Evolutionary conservation across 202 grass and related monocot species (phyloP), one percentile per base, ranked within the genome.

Genomic region (Digitaria exilis): DNA sequence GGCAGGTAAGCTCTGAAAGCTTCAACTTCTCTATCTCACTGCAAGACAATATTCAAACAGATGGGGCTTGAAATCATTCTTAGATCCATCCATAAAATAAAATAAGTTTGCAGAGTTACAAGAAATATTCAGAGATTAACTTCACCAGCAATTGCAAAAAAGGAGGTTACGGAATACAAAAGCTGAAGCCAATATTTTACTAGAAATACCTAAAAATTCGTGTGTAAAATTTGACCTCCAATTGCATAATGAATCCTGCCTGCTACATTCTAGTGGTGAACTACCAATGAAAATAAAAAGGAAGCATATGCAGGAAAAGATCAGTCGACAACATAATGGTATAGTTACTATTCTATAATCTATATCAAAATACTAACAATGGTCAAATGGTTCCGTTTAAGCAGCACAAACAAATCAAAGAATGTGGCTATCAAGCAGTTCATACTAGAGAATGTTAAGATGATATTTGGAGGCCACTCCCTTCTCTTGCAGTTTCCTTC

Each of bases 21-120:
- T 99, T 99, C 91, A 99, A 80, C 81, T 99, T 99, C 81, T 99
- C 96, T 86, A 96, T 99, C 81, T 99, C 96, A 77, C 91, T 99
- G 87, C 84, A 91, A 56, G 51, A 73, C 22, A 81, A 80, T 4
- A 91, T 73, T 52, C 37, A 72, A 63, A 55, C 6, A 37, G 60
- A 71, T 39, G 5, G 24, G n/a, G 22, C 66, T 48, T 21, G 80
- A 21, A 69, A 77, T 18, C 30, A 81, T 51, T 46, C 15, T 37
- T 7, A 74, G 73, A 31, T 52, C 7, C 35, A 69, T 66, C 18
- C 8, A 45, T 16, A 75, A 65, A 57, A 44, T 16, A 65, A 64
- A 65, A 62, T 19, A 84, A 57, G 50, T 15, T 46, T 4, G 12
- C 25, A n/a, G 1, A 75, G 18, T 84, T 37, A 4, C 16, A 54